Base-by-base conservation (phyloP, 2,329 filamentous ascomycete species). In the Clarireedia paspali region DNA sequence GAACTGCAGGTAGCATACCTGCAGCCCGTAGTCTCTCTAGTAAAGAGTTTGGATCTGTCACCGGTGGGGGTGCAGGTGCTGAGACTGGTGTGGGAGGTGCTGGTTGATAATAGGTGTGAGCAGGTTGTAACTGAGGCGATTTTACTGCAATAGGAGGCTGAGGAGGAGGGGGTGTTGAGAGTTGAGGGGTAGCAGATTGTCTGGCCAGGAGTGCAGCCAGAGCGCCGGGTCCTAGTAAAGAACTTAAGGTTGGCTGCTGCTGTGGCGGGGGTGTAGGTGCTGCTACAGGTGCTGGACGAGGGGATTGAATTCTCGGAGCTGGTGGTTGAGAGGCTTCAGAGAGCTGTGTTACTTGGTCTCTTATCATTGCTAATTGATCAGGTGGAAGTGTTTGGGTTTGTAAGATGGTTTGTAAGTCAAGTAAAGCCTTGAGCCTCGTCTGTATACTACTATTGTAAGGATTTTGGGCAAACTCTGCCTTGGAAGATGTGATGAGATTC, bases 361-460 rank as follows among this genome's bases (percentile, higher is more conserved):
- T 89, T 72, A 96, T 88, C 70, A 88, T 82, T 72, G 88, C 84
- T 69, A 96, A 80, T 74, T 95, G 88, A 67, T 91, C 85, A 66
- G 84, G 83, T 58, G 86, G 86, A 70, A 96, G 78, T 68, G 85
- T 84, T 71, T 90, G 87, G 64, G 79, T 85, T 70, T 88, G 84
- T 68, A 96, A 76, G 63, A 92, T 82, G 63, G 79, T 83, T 74
- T 95, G 89, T 62, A 97, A 80, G 71, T 94, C 89, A 72, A 91
- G 76, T 64, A 96, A 81, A 60, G 91, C 90, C 74, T 89, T 88
- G 68, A 96, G 76, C 73, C 88, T 89, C 68, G 83, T 85, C 70
- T 89, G 86, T 69, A 89, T 79, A 72, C 83, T 82, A 72, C 78
- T 73, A 76, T 96, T 88, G 76, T 85, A 82, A 59, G 87, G 87